These are phyloP conservation scores for Pythium utonaiense DNA, from an alignment of 352 stramenopile genomes.

Conservation along the genomic window DNA sequence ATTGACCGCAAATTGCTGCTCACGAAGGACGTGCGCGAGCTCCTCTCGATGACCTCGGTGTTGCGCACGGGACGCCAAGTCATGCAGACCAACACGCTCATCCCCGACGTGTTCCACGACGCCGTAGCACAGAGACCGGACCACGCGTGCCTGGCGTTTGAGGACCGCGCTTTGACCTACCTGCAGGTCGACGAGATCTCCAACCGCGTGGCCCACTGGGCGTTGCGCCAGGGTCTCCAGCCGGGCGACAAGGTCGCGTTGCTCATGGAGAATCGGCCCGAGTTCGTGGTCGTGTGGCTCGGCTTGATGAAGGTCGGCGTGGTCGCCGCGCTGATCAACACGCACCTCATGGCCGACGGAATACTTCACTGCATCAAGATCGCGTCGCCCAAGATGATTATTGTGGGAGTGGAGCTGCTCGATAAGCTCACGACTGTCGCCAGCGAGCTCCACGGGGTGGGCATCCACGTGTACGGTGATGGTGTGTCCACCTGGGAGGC, in stretches of 20 bases:
- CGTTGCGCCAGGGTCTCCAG: conserved; percentile 36
- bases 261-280: conserved; percentile 81
- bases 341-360: conserved; percentile 52
- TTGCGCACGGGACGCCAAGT: conserved; percentile 33
- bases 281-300: conserved; percentile 79
- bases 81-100: conserved; percentile 30
- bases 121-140: conserved; percentile 48
- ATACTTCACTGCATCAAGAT: conserved; percentile 76
- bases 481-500: conserved; percentile 25
- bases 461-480: conserved; percentile 47
- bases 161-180: conserved; percentile 46
- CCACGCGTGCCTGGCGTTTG: conserved; percentile 62
- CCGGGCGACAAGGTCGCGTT: conserved; percentile 64
- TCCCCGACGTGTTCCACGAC: conserved; percentile 64
- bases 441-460: conserved; percentile 28
- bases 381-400: conserved; percentile 47
- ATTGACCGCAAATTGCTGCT: conserved; percentile 47
- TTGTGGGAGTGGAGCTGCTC: conserved; percentile 48
- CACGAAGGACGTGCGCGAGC: conserved; percentile 35
- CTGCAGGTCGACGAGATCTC: conserved; percentile 49
- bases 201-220: conserved; percentile 79
- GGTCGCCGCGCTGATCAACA: conserved; percentile 85
- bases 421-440: conserved; percentile 35
- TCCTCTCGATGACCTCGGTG: too few relatives aligned
- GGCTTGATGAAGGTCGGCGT: conserved; percentile 80